These are phyloP conservation scores for Clausena lansium DNA, from an alignment of 345 rosid species.

Conservation along the genomic window DNA sequence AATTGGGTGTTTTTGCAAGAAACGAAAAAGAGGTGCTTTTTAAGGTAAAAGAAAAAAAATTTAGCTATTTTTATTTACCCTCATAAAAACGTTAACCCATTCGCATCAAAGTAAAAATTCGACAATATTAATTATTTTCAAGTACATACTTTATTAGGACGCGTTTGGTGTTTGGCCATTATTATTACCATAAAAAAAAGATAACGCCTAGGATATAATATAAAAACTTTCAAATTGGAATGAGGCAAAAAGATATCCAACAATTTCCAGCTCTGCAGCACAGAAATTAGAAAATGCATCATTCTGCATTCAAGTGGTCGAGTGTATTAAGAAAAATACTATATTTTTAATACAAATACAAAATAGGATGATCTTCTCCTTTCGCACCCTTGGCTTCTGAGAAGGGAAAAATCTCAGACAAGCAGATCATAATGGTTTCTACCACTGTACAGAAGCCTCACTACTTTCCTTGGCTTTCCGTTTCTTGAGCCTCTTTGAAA, in stretches of 20 bases:
- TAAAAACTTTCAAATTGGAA: too few relatives aligned
- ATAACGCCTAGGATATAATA: background rate
- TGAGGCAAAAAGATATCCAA: background rate
- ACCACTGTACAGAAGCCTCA: slow-evolving; percentile 85
- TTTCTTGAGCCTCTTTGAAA: slow-evolving; percentile 49
- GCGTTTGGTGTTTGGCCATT: too few relatives aligned
- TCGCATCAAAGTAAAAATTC: too few relatives aligned
- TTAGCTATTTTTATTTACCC: too few relatives aligned
- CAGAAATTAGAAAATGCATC: background rate
- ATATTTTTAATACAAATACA: background rate
- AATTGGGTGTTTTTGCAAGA: too few relatives aligned
- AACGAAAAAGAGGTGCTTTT: too few relatives aligned
- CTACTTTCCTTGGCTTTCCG: slow-evolving; percentile 55
- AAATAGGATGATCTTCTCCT: background rate
- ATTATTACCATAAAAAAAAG: too few relatives aligned
- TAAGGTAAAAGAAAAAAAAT: too few relatives aligned
- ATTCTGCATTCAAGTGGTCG: background rate
- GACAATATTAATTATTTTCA: too few relatives aligned
- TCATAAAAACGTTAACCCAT: too few relatives aligned
- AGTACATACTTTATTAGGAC: background rate
- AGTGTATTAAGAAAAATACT: background rate
- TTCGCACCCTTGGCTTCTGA: background rate
- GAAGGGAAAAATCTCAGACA: slow-evolving; percentile 24
- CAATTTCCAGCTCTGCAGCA: background rate
- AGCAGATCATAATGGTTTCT: slow-evolving; percentile 85